A percentile compares a stretch with the other conserved stretches of the same genome.
phyloP scores from a whole-genome alignment of 305 asterid genomes.

The Stenogyne calaminthoides region DNA sequence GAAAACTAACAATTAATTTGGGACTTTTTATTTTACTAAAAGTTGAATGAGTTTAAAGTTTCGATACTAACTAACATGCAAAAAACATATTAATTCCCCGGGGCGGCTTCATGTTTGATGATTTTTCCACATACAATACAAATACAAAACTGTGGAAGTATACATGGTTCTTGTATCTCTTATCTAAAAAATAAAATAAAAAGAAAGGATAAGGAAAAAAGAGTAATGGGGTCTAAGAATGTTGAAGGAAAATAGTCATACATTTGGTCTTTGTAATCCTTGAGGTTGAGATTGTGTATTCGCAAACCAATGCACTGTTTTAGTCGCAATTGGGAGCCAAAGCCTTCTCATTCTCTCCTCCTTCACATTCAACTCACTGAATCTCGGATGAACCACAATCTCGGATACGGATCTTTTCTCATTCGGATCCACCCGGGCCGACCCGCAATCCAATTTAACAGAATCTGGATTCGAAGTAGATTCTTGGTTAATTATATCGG shows the following conservation, averaged over 20 bases:
- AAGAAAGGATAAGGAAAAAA: too few species aligned
- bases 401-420: constrained; percentile 66
- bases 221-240: not conserved
- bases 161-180: too few species aligned
- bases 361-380: constrained; percentile 30
- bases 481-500: constrained; percentile 43
- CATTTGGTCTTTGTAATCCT: constrained; percentile 8
- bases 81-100: too few species aligned
- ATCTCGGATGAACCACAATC: constrained; percentile 57
- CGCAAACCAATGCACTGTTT: constrained; percentile 72
- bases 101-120: too few species aligned
- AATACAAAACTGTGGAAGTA: too few species aligned
- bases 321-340: constrained; percentile 75
- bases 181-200: too few species aligned
- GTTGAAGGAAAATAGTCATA: not conserved
- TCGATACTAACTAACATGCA: too few species aligned
- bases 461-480: not conserved
- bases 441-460: not conserved
- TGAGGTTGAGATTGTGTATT: constrained; percentile 33
- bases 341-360: constrained; percentile 47
- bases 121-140: too few species aligned
- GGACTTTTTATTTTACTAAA: too few species aligned
- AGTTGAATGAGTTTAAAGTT: too few species aligned
- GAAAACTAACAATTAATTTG: too few species aligned
- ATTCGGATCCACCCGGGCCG: constrained; percentile 26